phyloP scores from a whole-genome alignment of 768 basidiomycete species.

The Galerina sulciceps region DNA sequence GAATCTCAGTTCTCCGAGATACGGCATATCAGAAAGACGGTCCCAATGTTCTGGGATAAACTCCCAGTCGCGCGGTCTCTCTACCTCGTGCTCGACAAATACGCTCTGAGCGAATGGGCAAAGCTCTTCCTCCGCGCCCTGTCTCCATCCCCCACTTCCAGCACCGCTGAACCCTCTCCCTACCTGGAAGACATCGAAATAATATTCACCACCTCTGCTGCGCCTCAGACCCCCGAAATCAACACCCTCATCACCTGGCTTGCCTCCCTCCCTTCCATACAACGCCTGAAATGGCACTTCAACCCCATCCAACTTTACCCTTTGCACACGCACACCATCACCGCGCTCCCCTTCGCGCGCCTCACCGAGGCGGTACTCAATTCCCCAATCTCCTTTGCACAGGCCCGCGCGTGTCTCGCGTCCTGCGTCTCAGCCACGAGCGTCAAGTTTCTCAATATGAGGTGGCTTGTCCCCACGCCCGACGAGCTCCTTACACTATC shows the following conservation, averaged over 20 bases:
- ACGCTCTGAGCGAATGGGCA: neutral
- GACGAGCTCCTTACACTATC: neutral
- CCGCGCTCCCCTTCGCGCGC: too few relatives aligned
- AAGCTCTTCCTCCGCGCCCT: too few relatives aligned
- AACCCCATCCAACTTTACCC: neutral
- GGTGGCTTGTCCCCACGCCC: neutral
- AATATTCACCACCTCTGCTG: neutral
- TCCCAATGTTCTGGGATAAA: slow-evolving; percentile 2
- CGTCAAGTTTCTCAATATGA: neutral
- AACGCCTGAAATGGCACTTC: neutral
- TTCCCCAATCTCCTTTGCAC: neutral
- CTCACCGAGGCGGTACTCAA: neutral
- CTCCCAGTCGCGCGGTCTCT: neutral
- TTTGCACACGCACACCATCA: too few relatives aligned
- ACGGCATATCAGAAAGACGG: neutral
- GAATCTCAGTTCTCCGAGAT: neutral
- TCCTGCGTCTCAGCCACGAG: neutral
- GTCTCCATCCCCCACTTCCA: neutral
- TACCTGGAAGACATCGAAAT: slow-evolving; percentile 3
- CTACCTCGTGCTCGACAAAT: neutral
- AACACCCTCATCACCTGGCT: neutral
- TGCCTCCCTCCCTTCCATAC: neutral
- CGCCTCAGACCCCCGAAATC: neutral
- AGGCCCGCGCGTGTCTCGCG: neutral
- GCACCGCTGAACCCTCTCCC: neutral